These are phyloP conservation scores for Ampelomyces quisqualis DNA, from an alignment of 2,329 filamentous ascomycete genomes.

Conservation along the genomic window DNA sequence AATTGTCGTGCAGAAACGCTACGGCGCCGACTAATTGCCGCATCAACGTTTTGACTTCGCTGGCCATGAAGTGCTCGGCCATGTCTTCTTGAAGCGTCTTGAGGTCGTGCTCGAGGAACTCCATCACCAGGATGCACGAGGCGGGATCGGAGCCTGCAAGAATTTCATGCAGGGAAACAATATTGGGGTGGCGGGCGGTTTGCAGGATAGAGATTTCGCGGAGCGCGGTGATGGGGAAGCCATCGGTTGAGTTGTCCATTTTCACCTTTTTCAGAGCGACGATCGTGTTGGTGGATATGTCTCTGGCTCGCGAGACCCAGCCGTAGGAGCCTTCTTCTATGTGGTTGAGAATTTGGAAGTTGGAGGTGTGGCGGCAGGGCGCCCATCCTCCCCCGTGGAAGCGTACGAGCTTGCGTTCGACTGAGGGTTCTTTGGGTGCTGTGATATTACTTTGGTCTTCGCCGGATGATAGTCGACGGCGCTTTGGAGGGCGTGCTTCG, in stretches of 20 bases:
- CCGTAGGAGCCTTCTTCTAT: slow-evolving; percentile 98
- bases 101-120: slow-evolving; percentile 96
- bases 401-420: slow-evolving; percentile 63
- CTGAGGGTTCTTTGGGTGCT: slow-evolving; percentile 21
- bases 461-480: slow-evolving; percentile 61
- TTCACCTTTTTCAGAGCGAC: slow-evolving; percentile 95
- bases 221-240: slow-evolving; percentile 87
- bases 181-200: slow-evolving; percentile 76
- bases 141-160: slow-evolving; percentile 69
- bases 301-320: slow-evolving; percentile 82
- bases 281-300: slow-evolving; percentile 71
- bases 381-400: slow-evolving; percentile 71
- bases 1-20: slow-evolving; percentile 81
- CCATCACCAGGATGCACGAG: slow-evolving; percentile 89
- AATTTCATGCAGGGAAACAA: slow-evolving; percentile 80
- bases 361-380: slow-evolving; percentile 73
- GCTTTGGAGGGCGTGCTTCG: slow-evolving; percentile 55
- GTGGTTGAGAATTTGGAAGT: slow-evolving; percentile 90
- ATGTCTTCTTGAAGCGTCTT: slow-evolving; percentile 92
- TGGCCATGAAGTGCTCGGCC: slow-evolving; percentile 88
- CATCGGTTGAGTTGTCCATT: slow-evolving; percentile 71
- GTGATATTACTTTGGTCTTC: slow-evolving; percentile 16
- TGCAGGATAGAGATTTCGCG: slow-evolving; percentile 91
- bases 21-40: slow-evolving; percentile 79
- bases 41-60: slow-evolving; percentile 88